These are phyloP conservation scores for Collybiopsis luxurians DNA, from an alignment of 768 basidiomycete genomes.

Conservation along the genomic window DNA sequence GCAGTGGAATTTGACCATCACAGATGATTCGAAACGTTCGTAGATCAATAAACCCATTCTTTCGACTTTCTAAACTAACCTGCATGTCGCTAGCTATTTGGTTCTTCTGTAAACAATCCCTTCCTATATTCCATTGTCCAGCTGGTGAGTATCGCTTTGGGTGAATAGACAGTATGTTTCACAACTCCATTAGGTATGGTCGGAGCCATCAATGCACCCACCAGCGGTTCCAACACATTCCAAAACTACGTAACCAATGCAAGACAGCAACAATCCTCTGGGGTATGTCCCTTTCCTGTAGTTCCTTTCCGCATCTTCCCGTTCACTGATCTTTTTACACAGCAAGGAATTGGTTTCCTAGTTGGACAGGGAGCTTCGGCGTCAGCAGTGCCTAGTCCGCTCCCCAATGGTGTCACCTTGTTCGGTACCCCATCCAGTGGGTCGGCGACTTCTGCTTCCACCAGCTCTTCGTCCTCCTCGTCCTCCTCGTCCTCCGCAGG, in stretches of 20 bases:
- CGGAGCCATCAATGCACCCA: constrained; percentile 51
- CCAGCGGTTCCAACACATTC: constrained; percentile 40
- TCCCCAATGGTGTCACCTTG: constrained; percentile 29
- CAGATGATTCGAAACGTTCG: constrained; percentile 43
- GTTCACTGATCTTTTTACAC: not conserved
- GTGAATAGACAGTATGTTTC: not conserved
- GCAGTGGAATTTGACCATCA: constrained; percentile 50
- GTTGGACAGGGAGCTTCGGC: constrained; percentile 49
- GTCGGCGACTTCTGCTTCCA: constrained; percentile 6
- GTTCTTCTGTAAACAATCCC: constrained; percentile 57
- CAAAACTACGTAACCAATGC: constrained; percentile 33
- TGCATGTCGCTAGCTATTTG: constrained; percentile 38
- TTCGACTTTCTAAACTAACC: constrained; percentile 14
- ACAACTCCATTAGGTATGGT: constrained; percentile 34
- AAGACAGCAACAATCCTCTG: constrained; percentile 22
- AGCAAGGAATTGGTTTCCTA: constrained; percentile 42
- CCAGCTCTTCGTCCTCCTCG: not conserved
- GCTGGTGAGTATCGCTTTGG: not conserved
- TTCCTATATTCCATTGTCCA: constrained; percentile 39
- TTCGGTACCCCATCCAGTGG: constrained; percentile 20
- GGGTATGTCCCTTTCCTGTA: too few relatives aligned
- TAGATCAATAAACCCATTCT: not conserved
- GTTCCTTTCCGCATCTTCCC: constrained; percentile 5
- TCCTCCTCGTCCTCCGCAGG: not conserved
- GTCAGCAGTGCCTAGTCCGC: constrained; percentile 38